These are phyloP conservation scores for Chaetomium globosum DNA, from an alignment of 2,329 filamentous ascomycete species.

Conservation along the genomic window DNA sequence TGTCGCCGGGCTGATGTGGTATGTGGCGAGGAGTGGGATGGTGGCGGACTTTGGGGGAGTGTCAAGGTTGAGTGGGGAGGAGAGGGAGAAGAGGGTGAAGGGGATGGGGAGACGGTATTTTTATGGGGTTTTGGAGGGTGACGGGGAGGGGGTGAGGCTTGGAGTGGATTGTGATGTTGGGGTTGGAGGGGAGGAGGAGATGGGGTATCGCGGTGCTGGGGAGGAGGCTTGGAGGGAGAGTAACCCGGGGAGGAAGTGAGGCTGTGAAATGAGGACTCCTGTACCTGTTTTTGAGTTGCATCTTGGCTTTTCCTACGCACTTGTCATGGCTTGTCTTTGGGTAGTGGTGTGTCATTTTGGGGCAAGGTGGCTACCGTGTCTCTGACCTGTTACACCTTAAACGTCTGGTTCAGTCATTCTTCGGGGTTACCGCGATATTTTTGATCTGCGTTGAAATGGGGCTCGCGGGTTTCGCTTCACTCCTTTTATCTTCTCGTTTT, in stretches of 20 bases:
- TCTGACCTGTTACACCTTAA: not conserved
- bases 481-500: not conserved
- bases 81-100: constrained; percentile 37
- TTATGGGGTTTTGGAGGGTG: constrained; percentile 41
- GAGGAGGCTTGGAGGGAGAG: not conserved
- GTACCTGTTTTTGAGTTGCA: not conserved
- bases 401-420: not conserved
- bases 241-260: not conserved
- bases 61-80: constrained; percentile 34
- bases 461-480: not conserved
- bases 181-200: constrained; percentile 24
- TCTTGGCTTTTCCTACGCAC: not conserved
- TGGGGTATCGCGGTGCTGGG: constrained; percentile 22
- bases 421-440: not conserved
- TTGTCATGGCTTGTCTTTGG: not conserved
- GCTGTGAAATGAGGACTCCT: not conserved
- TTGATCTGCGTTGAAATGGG: not conserved
- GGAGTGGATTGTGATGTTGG: constrained; percentile 38
- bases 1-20: constrained; percentile 51
- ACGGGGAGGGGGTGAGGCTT: constrained; percentile 32
- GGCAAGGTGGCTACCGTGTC: not conserved
- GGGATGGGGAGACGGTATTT: constrained; percentile 41
- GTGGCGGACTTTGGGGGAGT: constrained; percentile 39
- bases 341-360: not conserved
- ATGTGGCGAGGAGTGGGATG: constrained; percentile 41